Evolutionary conservation across 1,284 basidiomycete species (phyloP).

Genomic region (Apiotrichum montevideense): DNA sequence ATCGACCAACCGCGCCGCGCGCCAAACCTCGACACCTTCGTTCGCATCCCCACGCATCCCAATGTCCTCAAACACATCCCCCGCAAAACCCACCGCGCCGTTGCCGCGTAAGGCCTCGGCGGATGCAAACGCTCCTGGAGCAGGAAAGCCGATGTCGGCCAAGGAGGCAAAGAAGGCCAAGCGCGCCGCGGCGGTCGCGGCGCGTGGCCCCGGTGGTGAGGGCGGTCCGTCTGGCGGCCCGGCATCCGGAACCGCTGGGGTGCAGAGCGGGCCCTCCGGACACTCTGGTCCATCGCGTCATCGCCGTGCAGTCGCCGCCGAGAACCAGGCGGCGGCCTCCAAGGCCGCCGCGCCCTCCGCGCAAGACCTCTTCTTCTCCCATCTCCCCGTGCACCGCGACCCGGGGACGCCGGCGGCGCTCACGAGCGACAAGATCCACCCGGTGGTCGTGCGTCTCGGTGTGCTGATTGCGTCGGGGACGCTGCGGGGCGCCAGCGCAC

Average conservation of each 20-base stretch:
- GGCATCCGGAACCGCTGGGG: background rate
- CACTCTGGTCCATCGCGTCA: constrained; percentile 10
- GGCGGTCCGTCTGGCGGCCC: background rate
- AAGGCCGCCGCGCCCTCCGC: constrained; percentile 15
- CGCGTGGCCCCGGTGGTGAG: constrained; percentile 12
- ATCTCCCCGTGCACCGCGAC: constrained; percentile 53
- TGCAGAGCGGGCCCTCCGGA: too few relatives aligned
- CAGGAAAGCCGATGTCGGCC: constrained; percentile 30
- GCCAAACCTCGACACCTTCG: too few relatives aligned
- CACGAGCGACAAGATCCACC: constrained; percentile 36
- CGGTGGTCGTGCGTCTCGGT: constrained; percentile 41
- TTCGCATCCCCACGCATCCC: too few relatives aligned
- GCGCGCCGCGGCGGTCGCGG: constrained; percentile 43
- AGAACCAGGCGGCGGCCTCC: background rate
- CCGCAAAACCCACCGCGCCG: background rate
- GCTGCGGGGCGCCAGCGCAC: constrained; percentile 47
- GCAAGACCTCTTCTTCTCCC: constrained; percentile 53
- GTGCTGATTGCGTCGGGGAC: constrained; percentile 40
- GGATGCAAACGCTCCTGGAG: background rate
- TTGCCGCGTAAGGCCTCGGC: constrained; percentile 2
- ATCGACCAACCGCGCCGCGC: too few relatives aligned
- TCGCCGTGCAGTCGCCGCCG: constrained; percentile 10
- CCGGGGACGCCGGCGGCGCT: constrained; percentile 32
- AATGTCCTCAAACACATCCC: background rate
- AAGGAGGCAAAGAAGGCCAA: constrained; percentile 46